Evolutionary conservation across 805 yeast genomes (phyloP), one percentile per base, ranked within the genome.

Genomic region (Zygosaccharomyces siamensis): DNA sequence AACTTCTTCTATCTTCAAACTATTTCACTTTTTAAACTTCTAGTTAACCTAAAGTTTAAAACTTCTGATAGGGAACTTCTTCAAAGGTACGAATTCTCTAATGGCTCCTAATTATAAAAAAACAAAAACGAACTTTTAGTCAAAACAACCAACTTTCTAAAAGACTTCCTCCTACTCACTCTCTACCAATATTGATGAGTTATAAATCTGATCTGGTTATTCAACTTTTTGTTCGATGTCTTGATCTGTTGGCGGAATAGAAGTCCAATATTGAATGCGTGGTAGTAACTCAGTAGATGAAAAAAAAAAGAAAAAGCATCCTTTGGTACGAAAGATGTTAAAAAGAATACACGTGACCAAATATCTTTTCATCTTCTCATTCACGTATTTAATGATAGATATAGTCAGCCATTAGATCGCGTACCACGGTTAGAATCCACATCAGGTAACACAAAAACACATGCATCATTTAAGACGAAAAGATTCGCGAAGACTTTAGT

Each of bases 371-470:
- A 23, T 23, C 6, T 23, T 21, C 6, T 23, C 24, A 23, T 23
- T 3, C 24, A 26, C 38, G 38, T 35, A 35, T n/a, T 12, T 12
- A 35, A 7, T n/a, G 38, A 35, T 7, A 10, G 10, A 7, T 14
- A 8, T 28, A 6, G 6, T 37, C 23, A 24, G 16, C 30, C 28
- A 2, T 14, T 16, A 21, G 16, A 23, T n/a, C 20, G 12, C 36
- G 28, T 33, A n/a, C 30, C n/a, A 8, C 36, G 28, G 12, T 27
- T 23, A 5, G 11, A 7, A 11, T 45, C 50, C 49, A 14, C 32
- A 51, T 45, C 32, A 35, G 51, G 54, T 47, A 51, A 42, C 54
- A 51, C 54, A 51, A 51, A 51, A 51, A 51, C 54, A 51, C 21
- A 18, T 24, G 30, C 27, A 41, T 41, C 44, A 30, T 33, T 7